A percentile compares a stretch with the other conserved stretches of the same genome.
Conservation (phyloP, 2,329 filamentous ascomycete species). For the Ophiostoma triangulosporum region DNA sequence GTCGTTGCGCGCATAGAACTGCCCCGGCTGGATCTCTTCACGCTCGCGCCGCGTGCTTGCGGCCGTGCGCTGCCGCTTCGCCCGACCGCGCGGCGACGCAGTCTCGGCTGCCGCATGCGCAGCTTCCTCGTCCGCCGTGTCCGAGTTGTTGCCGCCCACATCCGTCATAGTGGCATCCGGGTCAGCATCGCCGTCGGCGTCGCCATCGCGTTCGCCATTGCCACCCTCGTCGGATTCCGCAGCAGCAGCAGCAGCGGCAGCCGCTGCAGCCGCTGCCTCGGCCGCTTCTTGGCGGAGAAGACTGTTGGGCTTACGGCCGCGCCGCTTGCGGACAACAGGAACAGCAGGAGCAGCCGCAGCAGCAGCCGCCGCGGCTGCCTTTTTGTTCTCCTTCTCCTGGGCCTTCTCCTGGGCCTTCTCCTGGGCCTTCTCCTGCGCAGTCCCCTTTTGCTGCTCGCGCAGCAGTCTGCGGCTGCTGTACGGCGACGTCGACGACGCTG, state of each 20-base stretch:
- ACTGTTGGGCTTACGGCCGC: slow-evolving; percentile 8
- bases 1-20: slow-evolving; percentile 20
- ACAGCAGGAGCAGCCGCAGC: background rate
- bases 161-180: background rate
- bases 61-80: slow-evolving; percentile 14
- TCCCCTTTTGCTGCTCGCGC: background rate
- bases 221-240: background rate
- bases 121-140: background rate
- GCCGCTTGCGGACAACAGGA: slow-evolving; percentile 1
- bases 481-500: background rate
- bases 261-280: background rate
- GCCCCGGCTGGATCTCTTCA: slow-evolving; percentile 26
- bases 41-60: background rate
- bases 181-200: background rate
- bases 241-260: slow-evolving; percentile 1
- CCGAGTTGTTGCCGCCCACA: background rate
- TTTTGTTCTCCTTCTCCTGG: background rate
- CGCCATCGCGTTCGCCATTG: background rate
- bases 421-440: background rate
- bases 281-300: slow-evolving; percentile 3
- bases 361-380: background rate
- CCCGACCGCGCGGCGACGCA: background rate
- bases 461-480: background rate
- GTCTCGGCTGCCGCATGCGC: slow-evolving; percentile 12
- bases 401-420: background rate